Evolutionary conservation across 2,329 filamentous ascomycete species (phyloP), one percentile per base, ranked within the genome.

Genomic region (Massarina eburnea): DNA sequence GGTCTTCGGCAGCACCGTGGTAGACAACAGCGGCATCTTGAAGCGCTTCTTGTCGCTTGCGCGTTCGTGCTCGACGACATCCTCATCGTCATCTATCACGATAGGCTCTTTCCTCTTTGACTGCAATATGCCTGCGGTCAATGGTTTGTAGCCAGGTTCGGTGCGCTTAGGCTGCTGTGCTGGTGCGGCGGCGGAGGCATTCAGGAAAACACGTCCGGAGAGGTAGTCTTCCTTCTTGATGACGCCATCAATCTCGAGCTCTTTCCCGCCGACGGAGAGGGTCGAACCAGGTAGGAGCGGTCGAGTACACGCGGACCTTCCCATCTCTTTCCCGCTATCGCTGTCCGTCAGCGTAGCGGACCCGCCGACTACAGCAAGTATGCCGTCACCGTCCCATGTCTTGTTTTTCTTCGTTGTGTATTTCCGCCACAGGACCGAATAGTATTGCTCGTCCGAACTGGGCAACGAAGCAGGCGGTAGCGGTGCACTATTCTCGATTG

Each of bases 311-410:
- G 76, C 73, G 10, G 73, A 74, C 42, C 76, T 79, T 1, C 84
- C 85, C 67, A 88, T 77, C 17, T 84, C 80, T 62, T 77, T 80
- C 3, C 85, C 85, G 1, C 78, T 78, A 17, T 67, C 59, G 9
- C 80, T 75, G 61, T 88, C 83, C 48, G 83, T 80, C 14, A 89
- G 73, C 42, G 74, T 76, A 3, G 80, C 83, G 59, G 79, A 79
- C 3, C 83, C 83, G 27, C 75, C 77, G 2, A 72, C 68, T 3
- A 85, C 73, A 3, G 76, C 73, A 8, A 89, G 73, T 2, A 88
- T 75, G 1, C 84, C 86, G 67, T 89, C 86, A 2, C 85, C 85
- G 58, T 89, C 85, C 85, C 86, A 89, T 4, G 84, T 89, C 64
- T 89, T 89, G 67, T 89, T 82, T 70, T 89, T 89, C 66, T 88